Evolutionary conservation across 306 rosid genomes (phyloP).

Genomic region (Urtica urens): DNA sequence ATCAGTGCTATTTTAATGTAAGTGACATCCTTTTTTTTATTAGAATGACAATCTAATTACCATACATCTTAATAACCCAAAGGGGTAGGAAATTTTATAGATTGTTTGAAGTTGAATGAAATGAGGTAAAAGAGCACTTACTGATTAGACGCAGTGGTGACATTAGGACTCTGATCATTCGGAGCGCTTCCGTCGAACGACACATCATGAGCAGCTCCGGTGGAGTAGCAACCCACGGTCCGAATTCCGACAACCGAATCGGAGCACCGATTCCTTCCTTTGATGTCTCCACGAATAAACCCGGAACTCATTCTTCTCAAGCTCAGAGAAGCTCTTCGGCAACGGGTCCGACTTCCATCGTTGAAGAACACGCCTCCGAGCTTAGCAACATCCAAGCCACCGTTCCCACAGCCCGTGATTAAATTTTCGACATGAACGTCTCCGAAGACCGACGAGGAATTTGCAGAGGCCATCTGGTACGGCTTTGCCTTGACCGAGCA

Average conservation of each 20-base stretch:
- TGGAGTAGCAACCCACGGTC: slow-evolving; percentile 33
- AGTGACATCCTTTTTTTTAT: no score
- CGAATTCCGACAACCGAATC: slow-evolving; percentile 25
- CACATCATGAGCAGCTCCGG: slow-evolving; percentile 51
- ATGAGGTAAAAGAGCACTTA: no score
- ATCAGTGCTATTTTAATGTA: no score
- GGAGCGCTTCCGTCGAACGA: slow-evolving; percentile 39
- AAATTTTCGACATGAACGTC: slow-evolving; percentile 52
- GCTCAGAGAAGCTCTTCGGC: slow-evolving; percentile 34
- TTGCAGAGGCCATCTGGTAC: slow-evolving; percentile 47
- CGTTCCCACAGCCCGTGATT: slow-evolving; percentile 26
- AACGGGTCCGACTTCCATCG: slow-evolving; percentile 26
- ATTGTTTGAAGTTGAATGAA: no score
- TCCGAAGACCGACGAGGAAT: slow-evolving; percentile 52
- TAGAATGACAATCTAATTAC: no score
- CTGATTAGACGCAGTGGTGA: slow-evolving; percentile 36
- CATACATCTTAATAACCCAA: no score
- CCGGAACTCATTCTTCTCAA: slow-evolving; percentile 33
- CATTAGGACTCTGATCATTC: slow-evolving; percentile 34
- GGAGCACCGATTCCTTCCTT: slow-evolving; percentile 22
- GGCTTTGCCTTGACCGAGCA: slow-evolving; percentile 11
- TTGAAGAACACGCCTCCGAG: slow-evolving; percentile 40
- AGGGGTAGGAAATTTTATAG: no score
- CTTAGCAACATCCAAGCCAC: slow-evolving; percentile 35
- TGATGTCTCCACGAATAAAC: slow-evolving; percentile 15